Conservation (phyloP, 2,329 filamentous ascomycete genomes). For the Aspergillus udagawae region DNA sequence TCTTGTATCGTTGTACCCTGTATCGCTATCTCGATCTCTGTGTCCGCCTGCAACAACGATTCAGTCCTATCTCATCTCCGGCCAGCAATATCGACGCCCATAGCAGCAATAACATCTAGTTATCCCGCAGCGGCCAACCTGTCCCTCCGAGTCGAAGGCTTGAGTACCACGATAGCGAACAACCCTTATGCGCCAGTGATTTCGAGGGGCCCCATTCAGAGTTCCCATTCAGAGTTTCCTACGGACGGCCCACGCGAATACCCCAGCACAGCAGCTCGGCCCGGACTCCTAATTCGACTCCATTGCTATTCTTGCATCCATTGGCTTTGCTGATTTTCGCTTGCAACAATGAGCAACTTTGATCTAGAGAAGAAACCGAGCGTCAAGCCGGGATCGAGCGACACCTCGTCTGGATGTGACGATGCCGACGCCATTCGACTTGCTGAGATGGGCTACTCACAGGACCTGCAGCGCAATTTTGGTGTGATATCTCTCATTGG, state of each 20-base stretch:
- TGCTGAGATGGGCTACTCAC: slow-evolving; percentile 46
- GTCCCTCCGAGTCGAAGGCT: neutral
- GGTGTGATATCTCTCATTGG: slow-evolving; percentile 47
- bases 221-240: slow-evolving; percentile 3
- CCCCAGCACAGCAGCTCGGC: slow-evolving; percentile 1
- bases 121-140: slow-evolving; percentile 10
- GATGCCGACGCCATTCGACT: slow-evolving; percentile 41
- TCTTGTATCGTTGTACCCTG: neutral
- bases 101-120: slow-evolving; percentile 2
- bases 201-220: slow-evolving; percentile 4
- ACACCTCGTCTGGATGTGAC: slow-evolving; percentile 7
- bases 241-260: slow-evolving; percentile 5
- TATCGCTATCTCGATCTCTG: slow-evolving; percentile 12
- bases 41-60: slow-evolving; percentile 6
- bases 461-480: slow-evolving; percentile 44
- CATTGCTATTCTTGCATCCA: slow-evolving; percentile 8
- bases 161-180: neutral
- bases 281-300: neutral
- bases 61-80: neutral
- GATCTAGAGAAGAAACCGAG: slow-evolving; percentile 19
- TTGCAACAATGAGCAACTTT: slow-evolving; percentile 13
- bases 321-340: neutral
- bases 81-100: slow-evolving; percentile 5
- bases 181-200: slow-evolving; percentile 13
- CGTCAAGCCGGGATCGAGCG: slow-evolving; percentile 11